Evolutionary conservation across 768 basidiomycete genomes (phyloP), one percentile per base, ranked within the genome.

Genomic region (Sutorius australiensis): DNA sequence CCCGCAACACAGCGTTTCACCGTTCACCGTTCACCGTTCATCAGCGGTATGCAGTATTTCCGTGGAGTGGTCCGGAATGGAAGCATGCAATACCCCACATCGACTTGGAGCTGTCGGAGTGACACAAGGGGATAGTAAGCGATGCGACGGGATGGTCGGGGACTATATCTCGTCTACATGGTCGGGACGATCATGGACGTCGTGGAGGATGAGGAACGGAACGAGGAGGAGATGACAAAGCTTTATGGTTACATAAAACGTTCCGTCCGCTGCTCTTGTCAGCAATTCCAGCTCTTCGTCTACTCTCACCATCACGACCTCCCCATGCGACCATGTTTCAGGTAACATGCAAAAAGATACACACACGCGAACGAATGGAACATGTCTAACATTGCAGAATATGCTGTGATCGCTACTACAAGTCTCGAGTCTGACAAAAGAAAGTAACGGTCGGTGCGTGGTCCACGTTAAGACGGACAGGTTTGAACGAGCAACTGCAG

Each of bases 201-300:
- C 36, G 36, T 13, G 5, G 47, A 12, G 13, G 44, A 13, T n/a
- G 19, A 19, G 40, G 21, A 13, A 46, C 21, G 33, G 46, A 28
- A 30, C 17, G 36, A 33, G 49, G 45, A 60, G 55, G 52, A 52
- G 67, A 68, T 68, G 67, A 68, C 67, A 68, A 68, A 68, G 67
- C 67, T 55, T 58, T 38, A 51, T 65, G 67, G 67, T 68, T 68
- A 68, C 67, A 68, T 68, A 68, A 68, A 68, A 63, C 47, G 68
- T 61, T 57, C 59, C 49, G 57, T 56, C 51, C 50, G 45, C 41
- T 59, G 63, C 63, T 57, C 59, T 70, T 70, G 67, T 68, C 67
- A 68, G 68, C 68, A 68, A 46, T 64, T 64, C 62, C 60, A 55
- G 54, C 46, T 59, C 60, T 67, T 65, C 56, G 53, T 69, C 67